A percentile compares a stretch with the other conserved stretches of the same genome.
Conservation (phyloP, 441 rosid genomes). For the Kokia cookei region DNA sequence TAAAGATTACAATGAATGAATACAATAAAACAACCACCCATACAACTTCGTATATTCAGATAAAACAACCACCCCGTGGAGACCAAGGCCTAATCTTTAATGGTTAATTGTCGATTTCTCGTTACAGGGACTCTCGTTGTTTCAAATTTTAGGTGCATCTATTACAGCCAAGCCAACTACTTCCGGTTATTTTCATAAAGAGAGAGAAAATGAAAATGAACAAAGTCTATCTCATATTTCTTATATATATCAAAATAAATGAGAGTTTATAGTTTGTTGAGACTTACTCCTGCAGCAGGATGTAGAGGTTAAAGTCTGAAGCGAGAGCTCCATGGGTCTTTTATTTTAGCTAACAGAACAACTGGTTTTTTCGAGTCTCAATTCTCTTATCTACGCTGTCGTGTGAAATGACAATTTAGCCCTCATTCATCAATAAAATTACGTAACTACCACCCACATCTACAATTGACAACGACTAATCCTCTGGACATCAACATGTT, state of each 20-base stretch:
- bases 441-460: slow-evolving; percentile 10
- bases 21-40: background rate
- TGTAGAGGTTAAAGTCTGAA: slow-evolving; percentile 25
- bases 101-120: background rate
- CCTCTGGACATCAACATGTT: background rate
- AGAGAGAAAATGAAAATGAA: background rate
- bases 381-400: slow-evolving; percentile 15
- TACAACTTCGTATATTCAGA: background rate
- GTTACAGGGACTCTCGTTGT: slow-evolving; percentile 3
- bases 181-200: background rate
- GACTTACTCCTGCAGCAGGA: slow-evolving; percentile 32
- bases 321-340: slow-evolving; percentile 41
- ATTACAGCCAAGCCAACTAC: slow-evolving; percentile 16
- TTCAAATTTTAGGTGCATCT: background rate
- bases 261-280: slow-evolving; percentile 2
- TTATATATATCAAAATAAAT: background rate
- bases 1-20: slow-evolving; percentile 11
- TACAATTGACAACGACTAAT: background rate
- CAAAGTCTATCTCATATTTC: background rate
- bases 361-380: slow-evolving; percentile 4
- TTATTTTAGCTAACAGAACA: background rate
- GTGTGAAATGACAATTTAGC: background rate
- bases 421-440: slow-evolving; percentile 1
- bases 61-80: slow-evolving; percentile 3
- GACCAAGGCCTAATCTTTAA: slow-evolving; percentile 4